Base-by-base conservation (phyloP, 441 rosid species). In the Francoa sonchifolia region DNA sequence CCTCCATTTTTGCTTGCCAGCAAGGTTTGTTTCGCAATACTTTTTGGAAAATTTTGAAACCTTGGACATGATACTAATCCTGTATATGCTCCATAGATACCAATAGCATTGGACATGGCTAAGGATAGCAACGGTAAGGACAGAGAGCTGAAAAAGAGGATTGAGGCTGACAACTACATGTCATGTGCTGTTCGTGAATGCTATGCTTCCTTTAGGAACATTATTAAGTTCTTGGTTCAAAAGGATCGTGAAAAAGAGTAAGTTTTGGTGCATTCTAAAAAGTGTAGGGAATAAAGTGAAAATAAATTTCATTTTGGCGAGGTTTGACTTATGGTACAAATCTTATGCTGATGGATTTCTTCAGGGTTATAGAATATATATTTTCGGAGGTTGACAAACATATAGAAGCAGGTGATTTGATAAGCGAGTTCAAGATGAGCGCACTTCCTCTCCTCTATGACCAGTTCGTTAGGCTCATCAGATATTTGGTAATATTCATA, bases 21-120 rank as follows among this genome's bases (percentile, higher is more conserved):
- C 94, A 92, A 79, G 95, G 99, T 84, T 57, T 58, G 61, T 39
- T 59, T 38, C 32, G n/a, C 39, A 29, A 33, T 33, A 26, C 41
- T 37, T 40, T 7, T 11, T 32, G 18, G 19, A 13, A 37, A 26
- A 34, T 8, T 12, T 33, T 32, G 34, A 33, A 18, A 49, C 15
- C 22, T 30, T 12, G n/a, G n/a, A n/a, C n/a, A n/a, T n/a, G n/a
- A n/a, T n/a, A n/a, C n/a, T n/a, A n/a, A n/a, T n/a, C n/a, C 19
- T 44, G 13, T 52, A 11, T 50, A 13, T 52, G 40, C 41, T 55
- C 44, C 40, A 41, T 58, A 92, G 99, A 92, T 92, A 21, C 99
- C 99, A 42, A 92, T 92, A 59, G 99, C 99, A 6, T 61, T 92
- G 43, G 99, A 92, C 73, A 92, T 92, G 99, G 99, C 99, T 21